Evolutionary conservation across 2,329 filamentous ascomycete genomes (phyloP), one percentile per base, ranked within the genome.

Genomic region (Periglandula ipomoeae): DNA sequence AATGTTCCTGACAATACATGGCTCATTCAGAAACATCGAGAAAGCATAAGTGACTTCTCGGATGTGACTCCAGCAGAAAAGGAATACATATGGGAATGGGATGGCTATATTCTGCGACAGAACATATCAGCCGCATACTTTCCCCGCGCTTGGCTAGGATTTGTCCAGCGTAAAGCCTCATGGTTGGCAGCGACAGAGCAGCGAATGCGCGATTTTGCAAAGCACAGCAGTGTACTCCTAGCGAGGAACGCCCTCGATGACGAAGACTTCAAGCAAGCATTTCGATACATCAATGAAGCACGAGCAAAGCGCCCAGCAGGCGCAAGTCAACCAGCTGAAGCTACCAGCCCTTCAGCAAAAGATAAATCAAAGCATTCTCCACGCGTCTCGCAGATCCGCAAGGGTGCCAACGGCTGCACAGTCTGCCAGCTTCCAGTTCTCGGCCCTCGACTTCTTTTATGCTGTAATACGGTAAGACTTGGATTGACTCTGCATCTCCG

Each of bases 21-120:
- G 78, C 66, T 80, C 7, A 68, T 78, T 26, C 76, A 79, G 52
- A 81, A 80, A 61, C 78, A 81, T 51, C 70, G 74, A 7, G 75
- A 81, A 49, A 74, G 72, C 47, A 72, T 81, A 47, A 67, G 70
- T 24, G 78, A 81, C 52, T 81, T 78, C 56, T 73, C 71, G 8
- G 78, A 81, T 53, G 70, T 81, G 23, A 72, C 72, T 11, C 58
- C 65, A 3, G 65, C 70, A 15, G 78, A 82, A 56, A 78, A 76
- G 58, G 77, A 80, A 52, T 81, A 76, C 50, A 76, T 81, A 48
- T 69, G 70, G 55, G 73, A 76, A 53, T 82, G 78, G 78, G 77
- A 81, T 51, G 67, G 70, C 1, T 79, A 75, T 54, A 72, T 79
- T 42, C 69, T 77, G 8, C 65, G 65, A 40, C 70, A 74, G 54